Evolutionary conservation across 768 basidiomycete genomes (phyloP).

Genomic region (Tulasnella sp.): DNA sequence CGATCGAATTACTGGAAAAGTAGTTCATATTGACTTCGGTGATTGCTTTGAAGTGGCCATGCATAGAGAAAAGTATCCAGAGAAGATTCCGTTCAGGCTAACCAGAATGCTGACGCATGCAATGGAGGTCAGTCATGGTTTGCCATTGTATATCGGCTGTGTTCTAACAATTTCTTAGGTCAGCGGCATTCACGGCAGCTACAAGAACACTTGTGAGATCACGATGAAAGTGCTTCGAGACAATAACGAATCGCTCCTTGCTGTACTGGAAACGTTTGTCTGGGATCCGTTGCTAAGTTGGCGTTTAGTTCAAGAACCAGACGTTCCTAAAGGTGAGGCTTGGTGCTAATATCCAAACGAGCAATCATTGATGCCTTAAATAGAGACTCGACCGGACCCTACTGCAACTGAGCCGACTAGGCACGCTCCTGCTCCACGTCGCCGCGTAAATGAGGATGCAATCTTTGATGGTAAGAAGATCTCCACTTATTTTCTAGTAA

Average conservation of each 20-base stretch:
- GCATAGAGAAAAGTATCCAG: slow-evolving; percentile 97
- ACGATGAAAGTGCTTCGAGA: slow-evolving; percentile 95
- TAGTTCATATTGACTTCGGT: slow-evolving; percentile 94
- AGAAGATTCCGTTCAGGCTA: slow-evolving; percentile 94
- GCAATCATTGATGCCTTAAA: not conserved
- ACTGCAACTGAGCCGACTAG: slow-evolving; percentile 16
- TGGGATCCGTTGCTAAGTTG: slow-evolving; percentile 98
- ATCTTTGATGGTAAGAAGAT: slow-evolving; percentile 66
- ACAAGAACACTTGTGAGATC: slow-evolving; percentile 88
- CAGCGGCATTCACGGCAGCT: slow-evolving; percentile 96
- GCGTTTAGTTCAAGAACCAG: slow-evolving; percentile 70
- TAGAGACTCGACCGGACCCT: slow-evolving; percentile 5
- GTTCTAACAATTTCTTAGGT: slow-evolving; percentile 38
- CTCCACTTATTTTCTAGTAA: not conserved
- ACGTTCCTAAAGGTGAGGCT: slow-evolving; percentile 29
- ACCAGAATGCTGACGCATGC: slow-evolving; percentile 98
- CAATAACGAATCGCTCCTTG: slow-evolving; percentile 98
- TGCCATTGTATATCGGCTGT: not conserved
- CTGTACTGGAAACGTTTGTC: slow-evolving; percentile 95
- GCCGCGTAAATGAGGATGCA: slow-evolving; percentile 71
- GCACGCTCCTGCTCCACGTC: slow-evolving; percentile 13
- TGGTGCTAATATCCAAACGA: not conserved
- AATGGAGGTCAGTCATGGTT: slow-evolving; percentile 65
- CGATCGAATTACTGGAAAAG: slow-evolving; percentile 81
- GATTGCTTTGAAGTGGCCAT: slow-evolving; percentile 98